Conservation (phyloP, 1,284 basidiomycete species). For the Papiliotrema laurentii region DNA sequence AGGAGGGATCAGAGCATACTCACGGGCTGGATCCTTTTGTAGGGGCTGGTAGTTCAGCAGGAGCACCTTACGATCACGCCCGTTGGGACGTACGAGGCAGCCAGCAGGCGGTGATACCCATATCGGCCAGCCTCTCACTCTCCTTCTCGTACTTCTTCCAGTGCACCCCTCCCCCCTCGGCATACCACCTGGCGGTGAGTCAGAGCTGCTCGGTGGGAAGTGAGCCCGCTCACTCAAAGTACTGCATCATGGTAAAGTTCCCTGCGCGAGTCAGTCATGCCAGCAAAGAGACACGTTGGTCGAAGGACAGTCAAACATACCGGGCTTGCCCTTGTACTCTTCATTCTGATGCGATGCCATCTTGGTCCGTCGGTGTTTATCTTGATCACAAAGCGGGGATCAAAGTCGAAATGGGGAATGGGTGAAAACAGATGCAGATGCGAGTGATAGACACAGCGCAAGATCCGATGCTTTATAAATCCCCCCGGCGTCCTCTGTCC, state of each 20-base stretch:
- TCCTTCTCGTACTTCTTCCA: constrained; percentile 77
- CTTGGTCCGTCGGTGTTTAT: constrained; percentile 1
- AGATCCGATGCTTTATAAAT: no score
- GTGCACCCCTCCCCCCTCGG: constrained; percentile 32
- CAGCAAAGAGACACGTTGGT: background rate
- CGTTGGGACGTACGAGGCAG: constrained; percentile 47
- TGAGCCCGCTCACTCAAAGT: constrained; percentile 32
- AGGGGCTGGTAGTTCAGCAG: constrained; percentile 23
- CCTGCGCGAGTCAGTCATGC: constrained; percentile 9
- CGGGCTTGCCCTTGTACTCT: constrained; percentile 11
- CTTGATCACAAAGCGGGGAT: no score
- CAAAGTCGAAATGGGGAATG: no score
- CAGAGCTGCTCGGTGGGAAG: background rate
- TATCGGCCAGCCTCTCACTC: constrained; percentile 61
- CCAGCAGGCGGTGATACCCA: constrained; percentile 81
- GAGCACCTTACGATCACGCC: background rate
- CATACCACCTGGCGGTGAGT: constrained; percentile 32
- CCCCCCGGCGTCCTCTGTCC: no score
- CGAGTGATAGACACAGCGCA: no score
- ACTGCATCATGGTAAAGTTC: constrained; percentile 48
- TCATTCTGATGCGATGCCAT: constrained; percentile 20
- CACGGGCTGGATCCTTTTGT: constrained; percentile 42
- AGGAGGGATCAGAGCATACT: constrained; percentile 8
- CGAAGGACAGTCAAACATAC: constrained; percentile 1
- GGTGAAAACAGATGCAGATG: no score